Conservation (phyloP, 441 rosid genomes). For the Mallotus repandus region DNA sequence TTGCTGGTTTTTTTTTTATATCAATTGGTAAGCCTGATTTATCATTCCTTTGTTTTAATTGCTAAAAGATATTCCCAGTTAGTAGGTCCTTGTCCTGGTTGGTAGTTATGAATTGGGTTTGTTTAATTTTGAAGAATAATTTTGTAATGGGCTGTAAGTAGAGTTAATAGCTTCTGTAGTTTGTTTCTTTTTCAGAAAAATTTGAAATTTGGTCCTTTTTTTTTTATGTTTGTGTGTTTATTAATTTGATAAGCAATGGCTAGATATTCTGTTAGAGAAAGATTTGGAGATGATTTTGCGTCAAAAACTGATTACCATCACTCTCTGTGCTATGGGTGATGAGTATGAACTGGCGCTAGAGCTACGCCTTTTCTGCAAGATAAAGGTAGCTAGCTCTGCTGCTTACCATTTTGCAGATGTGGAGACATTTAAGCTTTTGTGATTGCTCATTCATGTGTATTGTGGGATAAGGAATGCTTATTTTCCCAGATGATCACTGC, state of each 20-base stretch:
- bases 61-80: no score
- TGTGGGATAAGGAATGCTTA: conserved; percentile 13
- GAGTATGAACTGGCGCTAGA: no score
- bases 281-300: background rate
- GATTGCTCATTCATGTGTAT: background rate
- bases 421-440: background rate
- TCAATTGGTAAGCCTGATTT: no score
- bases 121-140: no score
- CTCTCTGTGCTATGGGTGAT: background rate
- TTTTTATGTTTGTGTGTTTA: background rate
- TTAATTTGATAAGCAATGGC: background rate
- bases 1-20: no score
- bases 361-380: no score
- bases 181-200: no score
- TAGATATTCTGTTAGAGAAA: background rate
- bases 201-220: no score
- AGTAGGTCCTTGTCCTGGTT: no score
- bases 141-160: no score
- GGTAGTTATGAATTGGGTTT: no score
- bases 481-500: conserved; percentile 15
- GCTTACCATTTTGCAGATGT: background rate
- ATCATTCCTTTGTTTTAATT: no score
- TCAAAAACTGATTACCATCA: conserved; percentile 27
- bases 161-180: background rate
- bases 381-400: background rate